These are phyloP conservation scores for Hemileia vastatrix DNA, from an alignment of 1,284 basidiomycete species.

Conservation along the genomic window DNA sequence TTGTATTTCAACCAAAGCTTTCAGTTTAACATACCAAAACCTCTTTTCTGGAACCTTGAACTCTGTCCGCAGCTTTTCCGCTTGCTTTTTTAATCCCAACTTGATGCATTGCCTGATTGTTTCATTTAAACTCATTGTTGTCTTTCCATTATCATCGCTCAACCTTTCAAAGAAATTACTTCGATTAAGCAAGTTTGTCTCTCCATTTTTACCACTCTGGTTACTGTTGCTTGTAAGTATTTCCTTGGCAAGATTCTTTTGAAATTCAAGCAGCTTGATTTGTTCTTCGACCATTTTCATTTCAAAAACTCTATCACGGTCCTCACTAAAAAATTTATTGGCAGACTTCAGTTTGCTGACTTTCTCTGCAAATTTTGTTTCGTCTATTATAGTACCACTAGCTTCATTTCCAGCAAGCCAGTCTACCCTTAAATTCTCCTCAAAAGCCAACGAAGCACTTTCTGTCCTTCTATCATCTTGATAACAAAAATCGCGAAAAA, in stretches of 20 bases:
- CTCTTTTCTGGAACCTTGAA: slow-evolving; percentile 82
- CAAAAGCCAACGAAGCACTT: slow-evolving; percentile 71
- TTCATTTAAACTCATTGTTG: slow-evolving; percentile 60
- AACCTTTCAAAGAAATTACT: slow-evolving; percentile 31
- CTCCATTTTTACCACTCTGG: neutral
- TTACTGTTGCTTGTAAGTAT: slow-evolving; percentile 33
- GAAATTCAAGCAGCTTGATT: slow-evolving; percentile 61
- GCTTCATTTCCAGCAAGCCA: slow-evolving; percentile 19
- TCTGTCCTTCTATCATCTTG: slow-evolving; percentile 92
- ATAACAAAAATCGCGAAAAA: slow-evolving; percentile 93
- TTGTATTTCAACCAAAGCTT: slow-evolving; percentile 62
- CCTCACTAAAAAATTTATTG: slow-evolving; percentile 85
- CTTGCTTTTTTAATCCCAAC: slow-evolving; percentile 68
- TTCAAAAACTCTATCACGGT: slow-evolving; percentile 81
- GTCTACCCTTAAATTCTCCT: slow-evolving; percentile 54
- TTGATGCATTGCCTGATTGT: slow-evolving; percentile 66
- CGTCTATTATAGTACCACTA: no score
- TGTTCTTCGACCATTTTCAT: slow-evolving; percentile 66
- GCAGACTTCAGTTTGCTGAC: slow-evolving; percentile 66
- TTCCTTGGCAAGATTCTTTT: slow-evolving; percentile 81
- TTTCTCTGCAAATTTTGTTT: slow-evolving; percentile 59
- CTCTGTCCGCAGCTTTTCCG: slow-evolving; percentile 72
- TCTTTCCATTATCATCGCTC: slow-evolving; percentile 11
- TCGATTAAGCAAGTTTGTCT: slow-evolving; percentile 10
- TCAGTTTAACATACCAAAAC: slow-evolving; percentile 84